Evolutionary conservation across 257 asterid species (phyloP), one percentile per base, ranked within the genome.

Genomic region (Fraxinus anomala): DNA sequence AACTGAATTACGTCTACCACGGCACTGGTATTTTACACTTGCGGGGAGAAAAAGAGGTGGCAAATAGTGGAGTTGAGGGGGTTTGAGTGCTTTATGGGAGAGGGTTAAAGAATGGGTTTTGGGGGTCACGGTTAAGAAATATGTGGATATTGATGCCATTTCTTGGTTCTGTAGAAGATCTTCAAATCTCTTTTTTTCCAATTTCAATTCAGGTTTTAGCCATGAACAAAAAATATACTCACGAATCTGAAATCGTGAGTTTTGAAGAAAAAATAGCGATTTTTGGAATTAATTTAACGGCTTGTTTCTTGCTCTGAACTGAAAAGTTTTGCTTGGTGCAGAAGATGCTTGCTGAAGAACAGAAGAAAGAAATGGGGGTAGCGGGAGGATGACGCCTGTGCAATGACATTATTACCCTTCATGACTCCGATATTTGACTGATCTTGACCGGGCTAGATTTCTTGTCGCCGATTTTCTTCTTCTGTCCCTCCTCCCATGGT

Each of bases 61-160:
- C 70, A 76, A 70, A 68, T 80, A 69, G 80, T 82, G 90, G 70
- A 77, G 75, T 61, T 78, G 76, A 6, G 77, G 68, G 73, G 83
- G 78, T 76, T 82, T 85, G 6, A 85, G 82, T 36, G 89, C 87
- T 68, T 81, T 87, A 68, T 39, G 77, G 39, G 80, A 26, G 79
- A 85, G 34, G 80, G 37, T 49, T 23, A 80, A 56, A 74, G 87
- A 72, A 74, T 80, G 81, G 70, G 82, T 75, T 69, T 87, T 82
- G 6, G 88, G 84, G 72, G 83, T 78, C 13, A 85, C 75, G 17
- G 85, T 56, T 73, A 88, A 89, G 80, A 86, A 85, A 76, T 81
- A 84, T 54, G 90, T 83, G 80, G 94, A 89, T 86, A 89, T 75
- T 81, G 96, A 80, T 14, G 97, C 96, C 98, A 90, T 93, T 76